A percentile compares a stretch with the other conserved stretches of the same genome.
These are phyloP conservation scores for Ophiostoma ips DNA, from an alignment of 2,329 filamentous ascomycete genomes.

Conservation along the genomic window DNA sequence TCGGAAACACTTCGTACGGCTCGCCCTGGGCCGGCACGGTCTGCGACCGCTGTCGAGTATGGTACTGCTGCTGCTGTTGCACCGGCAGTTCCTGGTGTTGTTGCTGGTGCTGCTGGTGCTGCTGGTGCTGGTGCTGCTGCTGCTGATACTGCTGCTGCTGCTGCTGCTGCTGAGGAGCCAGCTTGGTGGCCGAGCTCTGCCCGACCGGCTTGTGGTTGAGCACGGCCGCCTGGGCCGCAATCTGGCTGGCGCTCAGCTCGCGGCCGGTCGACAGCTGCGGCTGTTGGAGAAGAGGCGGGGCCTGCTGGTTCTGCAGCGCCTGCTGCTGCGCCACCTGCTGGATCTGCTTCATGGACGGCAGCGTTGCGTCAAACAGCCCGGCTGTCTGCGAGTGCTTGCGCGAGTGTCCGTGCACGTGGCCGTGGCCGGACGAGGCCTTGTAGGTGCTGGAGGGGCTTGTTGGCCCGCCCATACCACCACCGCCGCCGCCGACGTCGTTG, in stretches of 20 bases:
- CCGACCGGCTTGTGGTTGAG: constrained; percentile 43
- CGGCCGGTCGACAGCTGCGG: constrained; percentile 14
- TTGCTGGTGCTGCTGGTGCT: constrained; percentile 24
- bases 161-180: constrained; percentile 30
- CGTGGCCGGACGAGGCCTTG: constrained; percentile 6
- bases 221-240: constrained; percentile 65
- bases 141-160: constrained; percentile 40
- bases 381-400: constrained; percentile 59
- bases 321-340: constrained; percentile 37
- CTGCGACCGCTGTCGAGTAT: constrained; percentile 55
- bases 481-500: constrained; percentile 8
- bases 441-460: constrained; percentile 17
- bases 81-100: constrained; percentile 14
- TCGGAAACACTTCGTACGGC: constrained; percentile 22
- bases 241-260: constrained; percentile 53
- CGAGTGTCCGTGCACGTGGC: constrained; percentile 26
- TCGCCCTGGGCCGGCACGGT: constrained; percentile 49
- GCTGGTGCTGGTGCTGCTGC: constrained; percentile 27
- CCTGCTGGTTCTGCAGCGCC: constrained; percentile 18
- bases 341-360: constrained; percentile 47
- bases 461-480: constrained; percentile 12
- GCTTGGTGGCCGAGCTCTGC: constrained; percentile 5
- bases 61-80: constrained; percentile 20
- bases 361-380: constrained; percentile 61
- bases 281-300: constrained; percentile 5